Conservation (phyloP, 345 rosid species). For the Boechera divaricarpa region DNA sequence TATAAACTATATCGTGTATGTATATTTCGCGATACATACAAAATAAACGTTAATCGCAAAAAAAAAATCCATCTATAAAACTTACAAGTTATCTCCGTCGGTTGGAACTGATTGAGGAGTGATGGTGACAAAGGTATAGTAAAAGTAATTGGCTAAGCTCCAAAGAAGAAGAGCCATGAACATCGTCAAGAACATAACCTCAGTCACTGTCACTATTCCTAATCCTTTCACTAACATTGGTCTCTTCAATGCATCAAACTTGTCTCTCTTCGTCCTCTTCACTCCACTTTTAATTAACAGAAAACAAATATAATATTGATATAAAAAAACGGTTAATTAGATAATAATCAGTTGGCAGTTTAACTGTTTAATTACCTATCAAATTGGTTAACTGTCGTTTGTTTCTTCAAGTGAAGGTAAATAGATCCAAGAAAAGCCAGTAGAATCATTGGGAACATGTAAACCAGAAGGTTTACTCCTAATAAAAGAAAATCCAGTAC, state of each 20-base stretch:
- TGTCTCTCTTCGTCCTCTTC: constrained; percentile 24
- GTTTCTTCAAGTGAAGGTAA: constrained; percentile 53
- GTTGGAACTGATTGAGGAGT: constrained; percentile 43
- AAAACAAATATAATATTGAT: neutral
- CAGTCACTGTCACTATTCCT: constrained; percentile 70
- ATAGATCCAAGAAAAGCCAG: constrained; percentile 54
- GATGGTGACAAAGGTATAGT: constrained; percentile 40
- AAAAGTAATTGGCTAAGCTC: constrained; percentile 56
- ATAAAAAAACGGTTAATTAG: neutral
- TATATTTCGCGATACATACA: neutral
- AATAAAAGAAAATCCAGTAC: constrained; percentile 1
- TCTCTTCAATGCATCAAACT: constrained; percentile 43
- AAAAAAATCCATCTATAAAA: neutral
- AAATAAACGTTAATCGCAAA: neutral
- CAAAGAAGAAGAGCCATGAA: constrained; percentile 64
- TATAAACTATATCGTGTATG: neutral
- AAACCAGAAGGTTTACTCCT: constrained; percentile 56
- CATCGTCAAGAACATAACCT: constrained; percentile 61
- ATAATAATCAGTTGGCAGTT: neutral
- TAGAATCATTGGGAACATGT: constrained; percentile 62
- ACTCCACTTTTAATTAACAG: constrained; percentile 6
- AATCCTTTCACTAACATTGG: constrained; percentile 70
- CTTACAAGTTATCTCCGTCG: constrained; percentile 55
- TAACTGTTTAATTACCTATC: constrained; percentile 24
- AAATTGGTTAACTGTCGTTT: constrained; percentile 13